These are phyloP conservation scores for Globisporangium abappressorium DNA, from an alignment of 352 stramenopile species.

Conservation along the genomic window DNA sequence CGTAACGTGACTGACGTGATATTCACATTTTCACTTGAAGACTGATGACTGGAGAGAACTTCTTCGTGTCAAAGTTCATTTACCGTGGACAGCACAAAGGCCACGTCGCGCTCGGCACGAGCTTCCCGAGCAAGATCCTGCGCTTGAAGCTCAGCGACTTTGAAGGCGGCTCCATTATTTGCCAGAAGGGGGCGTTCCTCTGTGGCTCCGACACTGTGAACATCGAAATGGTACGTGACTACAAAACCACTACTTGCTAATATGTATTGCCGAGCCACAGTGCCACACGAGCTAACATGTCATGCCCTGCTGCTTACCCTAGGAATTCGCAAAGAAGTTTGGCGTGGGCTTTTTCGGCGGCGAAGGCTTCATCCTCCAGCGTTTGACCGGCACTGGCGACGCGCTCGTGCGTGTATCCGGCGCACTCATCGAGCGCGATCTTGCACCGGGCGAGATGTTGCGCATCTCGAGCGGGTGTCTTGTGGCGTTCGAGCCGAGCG, in stretches of 20 bases:
- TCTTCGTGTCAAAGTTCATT: conserved; percentile 75
- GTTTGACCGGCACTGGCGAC: conserved; percentile 87
- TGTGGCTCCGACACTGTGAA: conserved; percentile 90
- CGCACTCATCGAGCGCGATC: conserved; percentile 82
- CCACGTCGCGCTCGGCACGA: conserved; percentile 89
- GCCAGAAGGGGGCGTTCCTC: conserved; percentile 91
- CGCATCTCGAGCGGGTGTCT: conserved; percentile 91
- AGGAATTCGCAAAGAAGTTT: conserved; percentile 91
- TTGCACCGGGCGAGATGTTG: conserved; percentile 87
- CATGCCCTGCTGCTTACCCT: conserved; percentile 5
- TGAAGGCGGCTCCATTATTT: conserved; percentile 81
- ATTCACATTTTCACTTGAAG: conserved; percentile 18
- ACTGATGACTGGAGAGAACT: conserved; percentile 79
- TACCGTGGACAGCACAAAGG: conserved; percentile 62
- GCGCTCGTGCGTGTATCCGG: conserved; percentile 91
- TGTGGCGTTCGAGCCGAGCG: conserved; percentile 86
- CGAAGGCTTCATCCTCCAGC: conserved; percentile 94
- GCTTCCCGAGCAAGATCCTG: conserved; percentile 89
- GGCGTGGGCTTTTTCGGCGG: conserved; percentile 92
- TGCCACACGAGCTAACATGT: not conserved
- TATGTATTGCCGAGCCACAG: not conserved
- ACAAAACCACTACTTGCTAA: not conserved
- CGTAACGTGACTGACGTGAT: not conserved
- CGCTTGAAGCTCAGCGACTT: conserved; percentile 88
- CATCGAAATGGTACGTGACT: conserved; percentile 81